Conservation (phyloP, 805 yeast species). For the Myxozyma monticola region DNA sequence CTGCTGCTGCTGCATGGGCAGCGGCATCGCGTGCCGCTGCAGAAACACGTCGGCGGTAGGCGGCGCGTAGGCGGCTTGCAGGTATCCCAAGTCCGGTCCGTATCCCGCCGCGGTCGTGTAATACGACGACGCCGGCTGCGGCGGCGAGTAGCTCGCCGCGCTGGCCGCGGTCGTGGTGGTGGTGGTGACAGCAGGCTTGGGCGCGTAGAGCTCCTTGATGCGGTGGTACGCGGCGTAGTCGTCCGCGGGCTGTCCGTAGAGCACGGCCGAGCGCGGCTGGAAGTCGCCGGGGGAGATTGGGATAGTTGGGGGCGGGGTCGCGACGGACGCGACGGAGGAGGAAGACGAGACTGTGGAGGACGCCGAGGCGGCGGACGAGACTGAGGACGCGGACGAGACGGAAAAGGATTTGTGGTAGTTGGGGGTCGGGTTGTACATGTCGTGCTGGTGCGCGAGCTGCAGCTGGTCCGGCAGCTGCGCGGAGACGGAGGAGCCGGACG, state of each 20-base stretch:
- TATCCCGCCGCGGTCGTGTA: conserved; percentile 16
- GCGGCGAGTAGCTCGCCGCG: conserved; percentile 8
- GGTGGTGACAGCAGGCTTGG: not conserved
- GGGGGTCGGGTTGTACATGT: not conserved
- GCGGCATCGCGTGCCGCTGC: not conserved
- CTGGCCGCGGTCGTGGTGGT: too few relatives aligned
- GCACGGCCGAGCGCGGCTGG: conserved; percentile 13
- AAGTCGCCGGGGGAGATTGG: conserved; percentile 9
- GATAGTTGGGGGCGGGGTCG: not conserved
- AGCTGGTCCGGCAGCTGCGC: not conserved
- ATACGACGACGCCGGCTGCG: conserved; percentile 12
- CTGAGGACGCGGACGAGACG: conserved; percentile 17
- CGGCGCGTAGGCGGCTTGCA: conserved; percentile 7
- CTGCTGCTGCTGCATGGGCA: conserved; percentile 5
- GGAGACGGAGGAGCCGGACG: not conserved
- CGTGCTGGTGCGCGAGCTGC: conserved; percentile 1
- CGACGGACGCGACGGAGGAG: conserved; percentile 9
- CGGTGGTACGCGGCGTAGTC: not conserved
- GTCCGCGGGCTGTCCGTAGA: not conserved
- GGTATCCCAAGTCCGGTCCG: conserved; percentile 10
- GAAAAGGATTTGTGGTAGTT: conserved; percentile 8
- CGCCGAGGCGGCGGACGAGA: conserved; percentile 11
- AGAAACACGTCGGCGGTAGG: not conserved
- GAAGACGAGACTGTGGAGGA: conserved; percentile 7
- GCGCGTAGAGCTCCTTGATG: not conserved